These are phyloP conservation scores for Colletotrichum tamarilloi DNA, from an alignment of 2,329 filamentous ascomycete species.

Conservation along the genomic window DNA sequence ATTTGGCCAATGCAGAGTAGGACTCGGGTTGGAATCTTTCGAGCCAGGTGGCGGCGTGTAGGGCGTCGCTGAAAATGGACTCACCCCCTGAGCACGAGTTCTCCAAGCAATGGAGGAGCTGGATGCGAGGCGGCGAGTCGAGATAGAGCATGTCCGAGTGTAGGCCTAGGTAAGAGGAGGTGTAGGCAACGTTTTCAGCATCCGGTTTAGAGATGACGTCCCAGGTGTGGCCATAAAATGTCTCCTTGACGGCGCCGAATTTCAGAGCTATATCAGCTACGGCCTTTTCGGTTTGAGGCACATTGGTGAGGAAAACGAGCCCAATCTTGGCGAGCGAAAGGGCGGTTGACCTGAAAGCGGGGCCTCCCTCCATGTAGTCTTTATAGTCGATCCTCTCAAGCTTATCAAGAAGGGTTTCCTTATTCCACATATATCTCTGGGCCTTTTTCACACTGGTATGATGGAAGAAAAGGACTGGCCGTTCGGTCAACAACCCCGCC, in stretches of 20 bases:
- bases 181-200: constrained; percentile 94
- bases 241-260: constrained; percentile 84
- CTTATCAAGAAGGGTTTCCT: constrained; percentile 47
- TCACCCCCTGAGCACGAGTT: constrained; percentile 85
- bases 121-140: constrained; percentile 79
- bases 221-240: constrained; percentile 93
- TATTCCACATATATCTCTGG: constrained; percentile 52
- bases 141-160: constrained; percentile 97
- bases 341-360: constrained; percentile 70
- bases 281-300: constrained; percentile 74
- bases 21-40: constrained; percentile 35
- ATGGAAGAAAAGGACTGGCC: not conserved
- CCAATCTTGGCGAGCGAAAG: constrained; percentile 73
- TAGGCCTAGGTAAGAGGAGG: constrained; percentile 81
- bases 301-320: constrained; percentile 79
- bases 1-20: constrained; percentile 52
- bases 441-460: not conserved
- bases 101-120: constrained; percentile 89
- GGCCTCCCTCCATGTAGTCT: constrained; percentile 74
- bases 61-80: constrained; percentile 85
- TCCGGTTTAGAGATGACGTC: constrained; percentile 85
- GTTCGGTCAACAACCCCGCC: not conserved
- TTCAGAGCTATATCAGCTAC: constrained; percentile 76
- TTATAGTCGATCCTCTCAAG: constrained; percentile 73
- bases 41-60: constrained; percentile 65